A percentile compares a stretch with the other conserved stretches of the same genome.
phyloP scores from a whole-genome alignment of 2,329 filamentous ascomycete species.

The Plectosphaerella sp. region DNA sequence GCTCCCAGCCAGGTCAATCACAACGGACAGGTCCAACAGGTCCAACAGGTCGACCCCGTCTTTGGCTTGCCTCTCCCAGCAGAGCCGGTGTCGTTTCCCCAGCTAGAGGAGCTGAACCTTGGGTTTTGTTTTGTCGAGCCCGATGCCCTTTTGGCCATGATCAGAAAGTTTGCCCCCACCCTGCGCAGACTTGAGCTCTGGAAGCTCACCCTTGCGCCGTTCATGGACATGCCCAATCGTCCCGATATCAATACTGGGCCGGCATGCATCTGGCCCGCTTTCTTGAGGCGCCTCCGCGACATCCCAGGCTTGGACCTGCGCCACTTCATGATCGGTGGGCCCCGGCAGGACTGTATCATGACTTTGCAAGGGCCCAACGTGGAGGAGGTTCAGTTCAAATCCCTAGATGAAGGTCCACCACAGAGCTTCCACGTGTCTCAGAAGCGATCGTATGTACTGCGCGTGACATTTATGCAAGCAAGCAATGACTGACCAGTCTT shows the following conservation, averaged over 20 bases:
- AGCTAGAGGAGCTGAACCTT: slow-evolving; percentile 37
- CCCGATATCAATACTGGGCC: slow-evolving; percentile 5
- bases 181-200: slow-evolving; percentile 41
- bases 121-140: slow-evolving; percentile 29
- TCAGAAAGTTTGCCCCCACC: slow-evolving; percentile 36
- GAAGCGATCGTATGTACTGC: not conserved
- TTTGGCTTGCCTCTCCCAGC: slow-evolving; percentile 1
- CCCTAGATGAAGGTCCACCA: not conserved
- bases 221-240: not conserved
- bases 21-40: no score
- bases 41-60: not conserved
- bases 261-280: slow-evolving; percentile 30
- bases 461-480: no score
- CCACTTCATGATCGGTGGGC: slow-evolving; percentile 24
- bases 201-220: slow-evolving; percentile 27
- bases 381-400: not conserved
- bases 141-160: slow-evolving; percentile 24
- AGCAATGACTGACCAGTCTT: no score
- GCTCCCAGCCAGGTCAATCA: not conserved
- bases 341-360: slow-evolving; percentile 14
- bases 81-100: slow-evolving; percentile 22
- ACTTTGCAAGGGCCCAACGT: not conserved
- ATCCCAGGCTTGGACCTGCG: slow-evolving; percentile 25
- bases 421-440: not conserved
- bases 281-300: slow-evolving; percentile 29